These are phyloP conservation scores for Trichoderma sp. DNA, from an alignment of 2,329 filamentous ascomycete species.

Conservation along the genomic window DNA sequence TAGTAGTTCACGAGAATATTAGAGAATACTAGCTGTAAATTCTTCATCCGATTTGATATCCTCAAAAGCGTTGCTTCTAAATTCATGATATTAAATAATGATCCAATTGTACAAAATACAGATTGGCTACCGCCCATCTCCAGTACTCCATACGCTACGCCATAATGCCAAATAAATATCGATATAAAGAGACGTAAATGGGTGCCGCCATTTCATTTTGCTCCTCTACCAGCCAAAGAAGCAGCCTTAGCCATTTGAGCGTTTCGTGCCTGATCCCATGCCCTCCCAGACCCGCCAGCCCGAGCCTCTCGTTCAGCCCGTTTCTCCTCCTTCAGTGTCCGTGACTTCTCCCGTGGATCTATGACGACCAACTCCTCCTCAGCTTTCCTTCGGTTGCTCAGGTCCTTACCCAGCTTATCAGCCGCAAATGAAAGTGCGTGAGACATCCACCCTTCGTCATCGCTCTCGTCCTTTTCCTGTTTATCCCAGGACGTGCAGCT, in stretches of 20 bases:
- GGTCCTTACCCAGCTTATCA: slow-evolving; percentile 85
- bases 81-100: neutral
- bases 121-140: neutral
- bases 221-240: slow-evolving; percentile 56
- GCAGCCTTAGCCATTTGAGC: slow-evolving; percentile 54
- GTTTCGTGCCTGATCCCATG: slow-evolving; percentile 59
- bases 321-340: slow-evolving; percentile 66
- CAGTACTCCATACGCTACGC: neutral
- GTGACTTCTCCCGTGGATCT: slow-evolving; percentile 81
- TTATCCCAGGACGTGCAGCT: slow-evolving; percentile 85
- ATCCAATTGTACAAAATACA: neutral
- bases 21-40: no score
- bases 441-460: slow-evolving; percentile 76
- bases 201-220: slow-evolving; percentile 41
- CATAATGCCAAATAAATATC: neutral
- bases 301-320: slow-evolving; percentile 56
- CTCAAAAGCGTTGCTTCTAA: neutral
- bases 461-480: slow-evolving; percentile 56
- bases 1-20: neutral
- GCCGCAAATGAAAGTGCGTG: slow-evolving; percentile 84
- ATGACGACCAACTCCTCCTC: slow-evolving; percentile 91
- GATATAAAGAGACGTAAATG: neutral
- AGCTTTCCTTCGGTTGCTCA: slow-evolving; percentile 86
- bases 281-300: slow-evolving; percentile 52
- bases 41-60: neutral